Conservation (phyloP, 805 yeast genomes). For the Candida pseudofarinosa region DNA sequence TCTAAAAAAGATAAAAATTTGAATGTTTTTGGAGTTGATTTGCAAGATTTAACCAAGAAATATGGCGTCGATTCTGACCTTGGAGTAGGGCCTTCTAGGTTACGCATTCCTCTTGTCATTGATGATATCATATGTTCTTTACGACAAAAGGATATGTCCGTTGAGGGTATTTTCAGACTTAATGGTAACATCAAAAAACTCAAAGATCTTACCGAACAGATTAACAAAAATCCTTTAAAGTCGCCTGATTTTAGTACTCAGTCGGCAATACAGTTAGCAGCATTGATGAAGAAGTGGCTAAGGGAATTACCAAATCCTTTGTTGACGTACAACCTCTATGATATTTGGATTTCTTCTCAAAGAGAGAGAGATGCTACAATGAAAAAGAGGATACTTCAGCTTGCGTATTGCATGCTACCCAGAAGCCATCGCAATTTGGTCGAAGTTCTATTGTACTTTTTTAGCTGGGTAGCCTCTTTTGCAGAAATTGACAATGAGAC, state of each 20-base stretch:
- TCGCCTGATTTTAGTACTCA: constrained; percentile 71
- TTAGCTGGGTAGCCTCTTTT: constrained; percentile 94
- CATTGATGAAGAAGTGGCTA: constrained; percentile 82
- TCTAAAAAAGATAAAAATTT: constrained; percentile 22
- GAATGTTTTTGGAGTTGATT: constrained; percentile 72
- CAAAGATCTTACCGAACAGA: constrained; percentile 64
- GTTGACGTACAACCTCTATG: constrained; percentile 69
- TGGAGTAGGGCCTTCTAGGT: constrained; percentile 77
- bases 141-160: constrained; percentile 88
- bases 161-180: constrained; percentile 92
- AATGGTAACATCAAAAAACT: constrained; percentile 90
- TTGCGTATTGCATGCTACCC: constrained; percentile 76
- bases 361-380: constrained; percentile 41
- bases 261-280: constrained; percentile 88
- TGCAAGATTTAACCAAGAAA: constrained; percentile 63
- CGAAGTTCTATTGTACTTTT: constrained; percentile 80
- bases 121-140: constrained; percentile 84
- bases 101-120: constrained; percentile 77
- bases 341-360: constrained; percentile 72
- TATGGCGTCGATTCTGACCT: constrained; percentile 80
- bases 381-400: constrained; percentile 53
- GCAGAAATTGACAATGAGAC: constrained; percentile 87
- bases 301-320: constrained; percentile 93
- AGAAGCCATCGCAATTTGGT: constrained; percentile 75
- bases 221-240: constrained; percentile 68